These are phyloP conservation scores for Chaetomium strumarium DNA, from an alignment of 2,329 filamentous ascomycete genomes.

Conservation along the genomic window DNA sequence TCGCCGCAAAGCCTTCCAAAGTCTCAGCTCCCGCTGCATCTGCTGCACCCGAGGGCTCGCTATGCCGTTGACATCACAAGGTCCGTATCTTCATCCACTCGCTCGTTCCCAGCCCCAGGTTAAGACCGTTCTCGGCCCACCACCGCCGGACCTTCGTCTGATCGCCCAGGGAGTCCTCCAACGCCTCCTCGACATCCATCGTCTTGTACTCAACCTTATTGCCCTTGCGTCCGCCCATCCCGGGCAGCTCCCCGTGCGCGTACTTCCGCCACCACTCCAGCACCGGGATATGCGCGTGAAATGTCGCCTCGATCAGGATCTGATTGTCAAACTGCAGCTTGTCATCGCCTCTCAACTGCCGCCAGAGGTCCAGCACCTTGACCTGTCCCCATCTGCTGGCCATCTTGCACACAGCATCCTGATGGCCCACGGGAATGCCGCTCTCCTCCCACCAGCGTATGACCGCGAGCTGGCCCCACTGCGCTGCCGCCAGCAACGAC, in stretches of 20 bases:
- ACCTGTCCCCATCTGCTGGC: slow-evolving; percentile 83
- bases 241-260: slow-evolving; percentile 48
- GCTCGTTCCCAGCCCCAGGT: slow-evolving; percentile 73
- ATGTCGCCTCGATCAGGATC: slow-evolving; percentile 72
- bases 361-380: slow-evolving; percentile 77
- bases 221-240: slow-evolving; percentile 50
- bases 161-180: slow-evolving; percentile 77
- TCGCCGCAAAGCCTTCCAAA: background rate
- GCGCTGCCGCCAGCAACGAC: slow-evolving; percentile 74
- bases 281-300: slow-evolving; percentile 76
- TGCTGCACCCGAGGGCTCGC: background rate
- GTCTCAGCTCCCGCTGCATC: too few relatives aligned
- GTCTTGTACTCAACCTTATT: slow-evolving; percentile 87
- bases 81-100: slow-evolving; percentile 85
- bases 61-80: slow-evolving; percentile 39
- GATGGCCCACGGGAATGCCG: slow-evolving; percentile 70
- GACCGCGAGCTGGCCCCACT: slow-evolving; percentile 70
- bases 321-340: slow-evolving; percentile 34
- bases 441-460: slow-evolving; percentile 86
- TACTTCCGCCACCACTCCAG: slow-evolving; percentile 89
- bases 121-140: slow-evolving; percentile 83
- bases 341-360: slow-evolving; percentile 60
- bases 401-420: slow-evolving; percentile 76
- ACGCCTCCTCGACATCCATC: slow-evolving; percentile 89
- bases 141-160: slow-evolving; percentile 68